Percentiles rank a stretch among this genome's conserved stretches.
These are phyloP conservation scores for Globisporangium canariense DNA, from an alignment of 352 stramenopile genomes.

Conservation along the genomic window DNA sequence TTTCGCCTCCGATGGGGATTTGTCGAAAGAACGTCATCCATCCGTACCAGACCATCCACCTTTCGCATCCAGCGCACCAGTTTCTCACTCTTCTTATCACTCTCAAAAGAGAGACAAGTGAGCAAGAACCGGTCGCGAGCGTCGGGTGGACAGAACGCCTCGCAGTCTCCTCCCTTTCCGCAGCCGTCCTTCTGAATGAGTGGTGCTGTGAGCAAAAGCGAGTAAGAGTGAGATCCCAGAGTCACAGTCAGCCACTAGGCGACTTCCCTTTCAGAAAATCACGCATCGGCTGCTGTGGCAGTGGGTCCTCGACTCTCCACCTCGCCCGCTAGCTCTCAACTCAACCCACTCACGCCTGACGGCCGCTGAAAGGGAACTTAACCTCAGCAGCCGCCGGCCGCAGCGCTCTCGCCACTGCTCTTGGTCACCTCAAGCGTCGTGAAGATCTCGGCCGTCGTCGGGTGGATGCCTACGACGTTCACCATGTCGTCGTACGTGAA, in stretches of 20 bases:
- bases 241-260: too few species aligned
- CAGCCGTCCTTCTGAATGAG: conserved; percentile 1
- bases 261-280: too few species aligned
- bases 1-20: conserved; percentile 69
- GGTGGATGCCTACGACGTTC: conserved; percentile 95
- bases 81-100: neutral
- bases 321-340: conserved; percentile 15
- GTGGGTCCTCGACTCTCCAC: conserved; percentile 1
- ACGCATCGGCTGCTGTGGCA: too few species aligned
- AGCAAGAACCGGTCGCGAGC: neutral
- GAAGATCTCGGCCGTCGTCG: conserved; percentile 95
- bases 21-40: conserved; percentile 80
- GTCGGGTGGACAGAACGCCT: conserved; percentile 16
- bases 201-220: neutral
- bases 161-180: conserved; percentile 17
- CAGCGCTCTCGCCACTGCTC: conserved; percentile 89
- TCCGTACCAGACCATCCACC: conserved; percentile 26
- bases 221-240: neutral
- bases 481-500: conserved; percentile 93
- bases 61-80: conserved; percentile 5
- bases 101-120: neutral
- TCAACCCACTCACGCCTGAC: neutral
- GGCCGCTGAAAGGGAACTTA: conserved; percentile 43
- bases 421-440: conserved; percentile 94
- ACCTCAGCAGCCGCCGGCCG: conserved; percentile 96